phyloP scores from a whole-genome alignment of 176 grass and related monocot genomes.

The Alloteropsis semialata region DNA sequence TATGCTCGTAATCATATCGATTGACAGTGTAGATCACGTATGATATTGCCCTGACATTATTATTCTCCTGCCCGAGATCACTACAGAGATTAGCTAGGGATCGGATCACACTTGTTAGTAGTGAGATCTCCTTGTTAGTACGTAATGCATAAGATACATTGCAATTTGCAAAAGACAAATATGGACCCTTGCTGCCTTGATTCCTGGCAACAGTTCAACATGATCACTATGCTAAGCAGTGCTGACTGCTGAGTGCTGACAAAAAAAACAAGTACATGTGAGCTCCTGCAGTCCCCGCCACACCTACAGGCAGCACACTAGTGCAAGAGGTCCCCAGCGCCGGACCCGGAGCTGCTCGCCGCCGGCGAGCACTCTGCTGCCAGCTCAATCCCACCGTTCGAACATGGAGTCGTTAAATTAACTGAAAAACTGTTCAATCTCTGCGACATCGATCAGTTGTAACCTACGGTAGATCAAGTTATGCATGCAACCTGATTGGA shows the following conservation, averaged over 20 bases:
- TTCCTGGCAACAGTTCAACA: conserved; percentile 23
- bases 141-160: conserved; percentile 15
- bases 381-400: background rate
- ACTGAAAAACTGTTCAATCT: too few species aligned
- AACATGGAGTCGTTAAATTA: too few species aligned
- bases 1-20: conserved; percentile 26
- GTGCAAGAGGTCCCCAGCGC: background rate
- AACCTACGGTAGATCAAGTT: too few species aligned
- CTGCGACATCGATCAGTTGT: too few species aligned
- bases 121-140: conserved; percentile 20
- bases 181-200: conserved; percentile 42
- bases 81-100: conserved; percentile 14
- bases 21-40: conserved; percentile 16
- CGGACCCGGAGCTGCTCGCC: background rate
- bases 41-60: conserved; percentile 12
- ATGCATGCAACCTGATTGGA: background rate
- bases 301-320: background rate
- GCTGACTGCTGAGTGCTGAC: background rate
- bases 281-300: background rate
- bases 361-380: background rate
- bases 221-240: background rate
- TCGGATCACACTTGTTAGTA: too few species aligned
- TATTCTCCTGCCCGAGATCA: conserved; percentile 14
- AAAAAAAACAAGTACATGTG: background rate
- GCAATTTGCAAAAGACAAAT: conserved; percentile 5